Evolutionary conservation across 208 protist species (phyloP), one percentile per base, ranked within the genome.

Genomic region (Trypanosomatidae sp.): DNA sequence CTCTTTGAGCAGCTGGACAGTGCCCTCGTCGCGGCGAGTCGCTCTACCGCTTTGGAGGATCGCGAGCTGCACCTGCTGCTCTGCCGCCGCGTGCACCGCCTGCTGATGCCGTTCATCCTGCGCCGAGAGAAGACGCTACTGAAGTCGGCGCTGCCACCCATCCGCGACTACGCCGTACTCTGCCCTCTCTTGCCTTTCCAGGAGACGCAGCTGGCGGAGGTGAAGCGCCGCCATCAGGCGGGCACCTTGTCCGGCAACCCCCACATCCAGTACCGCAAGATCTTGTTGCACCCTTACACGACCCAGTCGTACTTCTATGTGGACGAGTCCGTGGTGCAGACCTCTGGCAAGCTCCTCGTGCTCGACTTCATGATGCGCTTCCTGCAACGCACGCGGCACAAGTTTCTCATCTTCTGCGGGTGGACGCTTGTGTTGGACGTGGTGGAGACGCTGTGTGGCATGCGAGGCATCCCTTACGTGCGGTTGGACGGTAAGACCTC

Each of bases 381-480:
- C 10, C 69, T 98, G 69, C 73, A 82, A 68, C 77, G 70, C 62
- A 83, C 79, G 12, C 62, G 58, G 30, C 83, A 91, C 77, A 89
- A 98, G 64, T 97, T 99, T 12, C 78, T 99, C 0, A 89, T 99
- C 33, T 99, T 99, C 83, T 98, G 84, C 55, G 95, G 98, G 66
- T 98, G 98, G 95, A 95, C 89, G 28, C 62, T 82, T 10, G 74
- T 94, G 85, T 74, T 95, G 33, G 85, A 95, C 55, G 73, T 95
- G 33, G 81, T 95, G 64, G 86, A 93, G 77, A 85, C 91, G 62
- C 86, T 91, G 50, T 80, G 91, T 39, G 55, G 74, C 44, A 74
- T 78, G 59, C 81, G 81, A 10, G 47, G 59, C 22, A 76, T 89
- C 22, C 77, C 81, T 3, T 95, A 90, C 72, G 85, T 85, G 41